phyloP scores from a whole-genome alignment of 495 filamentous ascomycete species.

The Pseudomonodictys pantanalensis region DNA sequence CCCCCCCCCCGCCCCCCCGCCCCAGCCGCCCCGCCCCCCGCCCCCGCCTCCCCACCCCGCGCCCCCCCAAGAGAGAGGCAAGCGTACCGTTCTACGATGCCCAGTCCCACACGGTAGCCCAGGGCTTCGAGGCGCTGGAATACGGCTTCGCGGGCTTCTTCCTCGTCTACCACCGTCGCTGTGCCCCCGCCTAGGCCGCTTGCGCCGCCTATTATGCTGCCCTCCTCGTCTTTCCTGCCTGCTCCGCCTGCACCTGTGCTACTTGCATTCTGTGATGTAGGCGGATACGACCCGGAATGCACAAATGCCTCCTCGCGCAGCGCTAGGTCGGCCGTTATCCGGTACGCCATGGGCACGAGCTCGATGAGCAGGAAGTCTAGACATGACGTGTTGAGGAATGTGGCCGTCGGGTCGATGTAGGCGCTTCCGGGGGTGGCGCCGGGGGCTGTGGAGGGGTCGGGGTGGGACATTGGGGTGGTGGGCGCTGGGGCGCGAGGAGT shows the following conservation, averaged over 20 bases:
- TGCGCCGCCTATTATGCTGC: neutral
- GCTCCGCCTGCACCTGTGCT: conserved; percentile 30
- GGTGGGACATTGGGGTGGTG: neutral
- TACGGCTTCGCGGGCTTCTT: conserved; percentile 75
- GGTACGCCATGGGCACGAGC: conserved; percentile 89
- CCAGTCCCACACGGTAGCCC: conserved; percentile 90
- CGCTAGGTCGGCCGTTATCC: conserved; percentile 60
- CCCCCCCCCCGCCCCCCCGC: too few species aligned
- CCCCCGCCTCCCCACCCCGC: too few species aligned
- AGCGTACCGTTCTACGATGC: conserved; percentile 82
- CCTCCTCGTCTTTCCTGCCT: conserved; percentile 24
- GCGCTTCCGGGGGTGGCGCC: neutral
- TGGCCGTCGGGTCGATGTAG: conserved; percentile 67
- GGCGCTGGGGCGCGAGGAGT: neutral
- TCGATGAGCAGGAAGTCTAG: conserved; percentile 95
- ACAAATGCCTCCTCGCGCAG: conserved; percentile 37
- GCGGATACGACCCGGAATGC: conserved; percentile 26
- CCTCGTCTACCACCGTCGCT: conserved; percentile 57
- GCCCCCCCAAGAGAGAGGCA: neutral
- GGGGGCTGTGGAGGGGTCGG: conserved; percentile 11
- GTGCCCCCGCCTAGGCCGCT: conserved; percentile 16
- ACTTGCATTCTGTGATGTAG: neutral
- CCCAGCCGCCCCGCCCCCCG: too few species aligned
- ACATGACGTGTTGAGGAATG: conserved; percentile 74
- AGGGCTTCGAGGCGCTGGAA: conserved; percentile 79